phyloP scores from a whole-genome alignment of 306 rosid genomes.

The Gynostemma pentaphyllum region DNA sequence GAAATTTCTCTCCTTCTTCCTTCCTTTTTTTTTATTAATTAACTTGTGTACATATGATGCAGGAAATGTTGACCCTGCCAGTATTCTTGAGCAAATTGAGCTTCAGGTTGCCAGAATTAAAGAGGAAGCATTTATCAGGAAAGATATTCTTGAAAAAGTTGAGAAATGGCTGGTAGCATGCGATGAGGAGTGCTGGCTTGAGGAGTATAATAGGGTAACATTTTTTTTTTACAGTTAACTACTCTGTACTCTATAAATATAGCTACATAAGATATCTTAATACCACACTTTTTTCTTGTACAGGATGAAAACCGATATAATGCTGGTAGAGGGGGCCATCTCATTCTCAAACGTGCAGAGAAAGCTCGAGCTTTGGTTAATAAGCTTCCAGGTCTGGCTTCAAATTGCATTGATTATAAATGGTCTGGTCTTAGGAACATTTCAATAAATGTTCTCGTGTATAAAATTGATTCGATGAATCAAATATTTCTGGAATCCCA shows the following conservation, averaged over 20 bases:
- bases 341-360: conserved; percentile 63
- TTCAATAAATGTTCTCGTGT: too few relatives aligned
- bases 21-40: not conserved
- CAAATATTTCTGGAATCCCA: too few relatives aligned
- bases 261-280: conserved; percentile 1
- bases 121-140: conserved; percentile 58
- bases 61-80: conserved; percentile 31
- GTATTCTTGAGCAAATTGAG: conserved; percentile 43
- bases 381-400: conserved; percentile 49
- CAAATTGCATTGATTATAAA: too few relatives aligned
- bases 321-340: conserved; percentile 73
- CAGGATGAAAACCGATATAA: conserved; percentile 74
- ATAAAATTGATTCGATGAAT: too few relatives aligned
- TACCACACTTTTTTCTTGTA: not conserved
- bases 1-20: not conserved
- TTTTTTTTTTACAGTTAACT: not conserved
- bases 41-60: not conserved
- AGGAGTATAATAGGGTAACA: conserved; percentile 69
- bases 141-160: conserved; percentile 63
- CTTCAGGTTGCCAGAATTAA: conserved; percentile 36
- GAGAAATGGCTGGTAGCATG: conserved; percentile 64
- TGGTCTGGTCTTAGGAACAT: too few relatives aligned
- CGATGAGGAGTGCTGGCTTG: conserved; percentile 84
- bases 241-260: not conserved
- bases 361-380: conserved; percentile 51